Evolutionary conservation across 2,329 filamentous ascomycete species (phyloP), one percentile per base, ranked within the genome.

Genomic region (Cryphonectria radicalis): DNA sequence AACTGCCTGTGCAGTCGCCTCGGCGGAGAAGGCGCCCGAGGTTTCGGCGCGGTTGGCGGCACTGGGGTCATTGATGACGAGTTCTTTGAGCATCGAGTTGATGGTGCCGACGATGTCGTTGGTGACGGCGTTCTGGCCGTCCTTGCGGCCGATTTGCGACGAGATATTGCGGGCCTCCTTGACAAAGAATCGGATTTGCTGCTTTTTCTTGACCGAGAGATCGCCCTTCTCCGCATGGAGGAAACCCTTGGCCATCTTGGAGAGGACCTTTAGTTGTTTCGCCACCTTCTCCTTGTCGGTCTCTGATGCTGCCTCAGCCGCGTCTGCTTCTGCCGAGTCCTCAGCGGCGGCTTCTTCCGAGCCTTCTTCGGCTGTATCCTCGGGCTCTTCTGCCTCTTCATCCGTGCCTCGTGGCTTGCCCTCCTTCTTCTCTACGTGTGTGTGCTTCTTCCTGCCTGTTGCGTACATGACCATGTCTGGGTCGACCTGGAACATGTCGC

Each of bases 401-500:
- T 74, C 70, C 40, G 74, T 50, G 37, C 68, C 43, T 67, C 46
- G 14, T 60, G 55, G 67, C 14, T 25, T 74, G 76, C 63, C 75
- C 73, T 65, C 62, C 22, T n/a, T 32, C 68, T 73, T 14, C 42
- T 55, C 60, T 5, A 55, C 40, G 32, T 32, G 59, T 67, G n/a
- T 67, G 62, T 60, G 81, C 82, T 94, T 96, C 65, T 89, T 88
- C 37, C 88, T 87, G 71, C 96, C 96, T 0, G 95, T 97, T 46
- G 93, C 95, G 77, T 88, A 95, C 81, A 99, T 87, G 70, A 99
- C 96, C 76, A 91, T 90, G 55, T 97, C 93, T 50, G 93, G 87
- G 28, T 98, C 92, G 77, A 99, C 95, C 80, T 97, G 94, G 86
- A 99, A 99, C 90, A 99, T 93, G 80, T 99, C 96, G 76, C 96